Conservation (phyloP, 225 moss, liverwort and hornwort species). For the Sphagnum contortum region DNA sequence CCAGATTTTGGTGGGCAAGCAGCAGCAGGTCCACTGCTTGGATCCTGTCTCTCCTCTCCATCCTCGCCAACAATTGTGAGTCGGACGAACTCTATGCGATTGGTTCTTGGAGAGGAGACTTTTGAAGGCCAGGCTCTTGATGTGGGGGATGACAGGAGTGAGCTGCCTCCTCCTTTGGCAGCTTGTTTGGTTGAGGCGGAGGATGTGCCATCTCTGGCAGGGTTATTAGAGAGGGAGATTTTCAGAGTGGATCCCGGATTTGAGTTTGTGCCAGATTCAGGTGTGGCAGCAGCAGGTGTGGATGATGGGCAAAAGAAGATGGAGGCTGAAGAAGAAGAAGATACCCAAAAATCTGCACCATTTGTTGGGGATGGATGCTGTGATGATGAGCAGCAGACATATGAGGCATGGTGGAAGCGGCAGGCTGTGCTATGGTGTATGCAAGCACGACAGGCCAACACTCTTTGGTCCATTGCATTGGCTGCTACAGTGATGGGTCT, state of each 20-base stretch:
- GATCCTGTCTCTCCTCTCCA: constrained; percentile 71
- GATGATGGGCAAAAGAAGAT: constrained; percentile 24
- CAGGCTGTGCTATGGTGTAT: constrained; percentile 62
- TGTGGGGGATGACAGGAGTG: constrained; percentile 38
- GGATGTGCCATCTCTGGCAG: too few species aligned
- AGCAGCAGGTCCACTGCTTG: constrained; percentile 65
- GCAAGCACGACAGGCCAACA: constrained; percentile 71
- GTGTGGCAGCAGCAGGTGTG: constrained; percentile 17
- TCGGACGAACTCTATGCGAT: constrained; percentile 60
- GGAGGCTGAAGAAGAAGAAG: constrained; percentile 8
- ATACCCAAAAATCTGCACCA: constrained; percentile 16
- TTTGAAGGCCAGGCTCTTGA: constrained; percentile 29
- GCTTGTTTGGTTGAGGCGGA: constrained; percentile 2
- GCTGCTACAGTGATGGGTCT: constrained; percentile 97
- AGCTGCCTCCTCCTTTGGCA: constrained; percentile 45
- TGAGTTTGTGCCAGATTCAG: constrained; percentile 32
- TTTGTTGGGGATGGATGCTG: constrained; percentile 22
- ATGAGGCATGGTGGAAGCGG: constrained; percentile 92
- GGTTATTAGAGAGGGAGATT: constrained; percentile 53
- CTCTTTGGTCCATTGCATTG: constrained; percentile 85
- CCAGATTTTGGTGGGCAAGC: constrained; percentile 16
- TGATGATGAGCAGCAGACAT: constrained; percentile 22
- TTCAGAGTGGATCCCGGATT: constrained; percentile 63
- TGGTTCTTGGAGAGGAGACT: constrained; percentile 53
- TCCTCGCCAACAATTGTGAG: constrained; percentile 70